Evolutionary conservation across 2,329 filamentous ascomycete species (phyloP).

Genomic region (Penicillium corylophilum): DNA sequence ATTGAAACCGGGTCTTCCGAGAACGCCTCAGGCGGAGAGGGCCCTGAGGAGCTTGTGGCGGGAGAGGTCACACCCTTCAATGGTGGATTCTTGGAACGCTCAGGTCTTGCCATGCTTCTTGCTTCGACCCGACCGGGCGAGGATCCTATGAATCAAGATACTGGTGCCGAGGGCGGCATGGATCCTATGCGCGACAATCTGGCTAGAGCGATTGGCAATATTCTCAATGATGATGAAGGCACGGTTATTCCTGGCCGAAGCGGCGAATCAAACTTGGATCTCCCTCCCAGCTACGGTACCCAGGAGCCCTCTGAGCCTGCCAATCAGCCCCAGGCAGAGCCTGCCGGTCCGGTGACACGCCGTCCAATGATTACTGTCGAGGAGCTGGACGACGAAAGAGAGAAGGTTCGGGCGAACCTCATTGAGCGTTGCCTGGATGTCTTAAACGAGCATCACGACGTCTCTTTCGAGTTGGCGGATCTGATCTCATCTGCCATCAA

Average conservation of each 20-base stretch:
- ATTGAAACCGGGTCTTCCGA: constrained; percentile 34
- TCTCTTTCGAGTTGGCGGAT: constrained; percentile 88
- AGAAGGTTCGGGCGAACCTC: constrained; percentile 69
- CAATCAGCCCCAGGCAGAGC: constrained; percentile 15
- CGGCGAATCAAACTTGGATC: constrained; percentile 23
- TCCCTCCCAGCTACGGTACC: constrained; percentile 11
- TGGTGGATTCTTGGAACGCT: constrained; percentile 28
- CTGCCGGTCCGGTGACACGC: constrained; percentile 16
- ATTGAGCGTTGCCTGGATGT: constrained; percentile 91
- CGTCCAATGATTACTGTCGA: constrained; percentile 61
- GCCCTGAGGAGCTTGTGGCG: constrained; percentile 27
- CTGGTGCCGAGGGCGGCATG: constrained; percentile 20
- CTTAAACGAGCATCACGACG: constrained; percentile 79
- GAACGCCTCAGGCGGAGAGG: constrained; percentile 29
- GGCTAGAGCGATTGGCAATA: constrained; percentile 45
- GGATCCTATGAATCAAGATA: constrained; percentile 23
- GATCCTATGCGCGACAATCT: constrained; percentile 38
- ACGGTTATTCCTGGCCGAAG: constrained; percentile 24
- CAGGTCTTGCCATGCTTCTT: constrained; percentile 36
- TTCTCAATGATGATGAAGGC: constrained; percentile 36
- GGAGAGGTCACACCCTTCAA: constrained; percentile 30
- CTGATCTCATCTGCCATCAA: constrained; percentile 72
- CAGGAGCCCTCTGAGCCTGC: constrained; percentile 23
- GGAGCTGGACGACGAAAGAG: constrained; percentile 73
- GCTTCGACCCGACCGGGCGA: constrained; percentile 29